phyloP scores from a whole-genome alignment of 768 basidiomycete species.

The Imleria badia region DNA sequence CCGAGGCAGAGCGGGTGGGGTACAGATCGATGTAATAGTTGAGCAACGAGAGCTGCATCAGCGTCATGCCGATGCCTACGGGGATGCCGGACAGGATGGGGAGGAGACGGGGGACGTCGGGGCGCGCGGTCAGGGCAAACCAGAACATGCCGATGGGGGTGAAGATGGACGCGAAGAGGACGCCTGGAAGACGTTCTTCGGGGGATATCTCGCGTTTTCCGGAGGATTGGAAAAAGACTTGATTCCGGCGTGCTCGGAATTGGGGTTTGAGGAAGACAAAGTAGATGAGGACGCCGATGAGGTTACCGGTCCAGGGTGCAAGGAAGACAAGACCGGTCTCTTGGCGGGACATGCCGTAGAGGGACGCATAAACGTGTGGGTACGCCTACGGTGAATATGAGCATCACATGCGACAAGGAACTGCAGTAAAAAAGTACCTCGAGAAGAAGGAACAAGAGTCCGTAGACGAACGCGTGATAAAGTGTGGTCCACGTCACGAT shows the following conservation, averaged over 20 bases:
- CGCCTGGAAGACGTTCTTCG: conserved; percentile 28
- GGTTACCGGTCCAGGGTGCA: conserved; percentile 26
- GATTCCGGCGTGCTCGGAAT: conserved; percentile 14
- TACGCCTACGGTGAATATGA: conserved; percentile 17
- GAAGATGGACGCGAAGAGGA: conserved; percentile 25
- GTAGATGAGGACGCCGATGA: conserved; percentile 27
- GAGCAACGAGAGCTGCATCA: conserved; percentile 26
- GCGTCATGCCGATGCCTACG: conserved; percentile 30
- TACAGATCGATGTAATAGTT: conserved; percentile 34
- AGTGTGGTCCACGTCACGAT: conserved; percentile 29
- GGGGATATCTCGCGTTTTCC: conserved; percentile 26
- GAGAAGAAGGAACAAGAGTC: conserved; percentile 30
- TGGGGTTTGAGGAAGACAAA: conserved; percentile 26
- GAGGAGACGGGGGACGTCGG: conserved; percentile 8
- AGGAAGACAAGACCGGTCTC: conserved; percentile 25
- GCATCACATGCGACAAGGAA: background rate
- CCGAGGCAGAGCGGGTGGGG: conserved; percentile 30
- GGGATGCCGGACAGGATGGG: conserved; percentile 26
- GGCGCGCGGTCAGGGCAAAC: conserved; percentile 23
- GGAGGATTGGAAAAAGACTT: conserved; percentile 16
- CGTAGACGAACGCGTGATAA: conserved; percentile 29
- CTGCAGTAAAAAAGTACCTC: conserved; percentile 10
- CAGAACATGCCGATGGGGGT: conserved; percentile 31
- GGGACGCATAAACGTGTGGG: conserved; percentile 19
- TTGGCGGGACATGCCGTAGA: conserved; percentile 27